Evolutionary conservation across 2,329 filamentous ascomycete species (phyloP).

Genomic region (Penicillium sp.): DNA sequence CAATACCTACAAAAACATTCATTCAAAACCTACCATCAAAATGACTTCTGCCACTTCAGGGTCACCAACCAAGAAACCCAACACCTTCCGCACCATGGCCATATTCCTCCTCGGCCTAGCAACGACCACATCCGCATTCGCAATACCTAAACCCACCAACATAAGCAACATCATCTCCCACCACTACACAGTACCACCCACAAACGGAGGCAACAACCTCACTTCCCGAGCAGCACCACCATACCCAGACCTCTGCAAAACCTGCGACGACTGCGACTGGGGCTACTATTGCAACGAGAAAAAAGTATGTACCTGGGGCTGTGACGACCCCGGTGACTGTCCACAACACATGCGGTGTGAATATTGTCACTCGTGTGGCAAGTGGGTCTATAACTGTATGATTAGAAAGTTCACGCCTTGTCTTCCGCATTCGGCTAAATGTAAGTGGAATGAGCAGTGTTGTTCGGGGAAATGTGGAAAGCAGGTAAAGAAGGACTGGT

Average conservation of each 20-base stretch:
- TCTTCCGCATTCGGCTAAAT: not conserved
- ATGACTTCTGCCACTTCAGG: no score
- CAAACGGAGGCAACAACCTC: not conserved
- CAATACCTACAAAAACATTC: no score
- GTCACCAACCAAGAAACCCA: no score
- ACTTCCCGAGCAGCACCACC: not conserved
- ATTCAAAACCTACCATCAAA: no score
- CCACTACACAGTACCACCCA: not conserved
- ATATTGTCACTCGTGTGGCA: not conserved
- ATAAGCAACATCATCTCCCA: no score
- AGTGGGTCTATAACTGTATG: not conserved
- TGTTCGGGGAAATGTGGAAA: not conserved
- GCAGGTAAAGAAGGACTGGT: not conserved
- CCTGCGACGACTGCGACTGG: not conserved
- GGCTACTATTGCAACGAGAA: not conserved
- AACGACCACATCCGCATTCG: not conserved
- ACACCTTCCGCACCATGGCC: not conserved
- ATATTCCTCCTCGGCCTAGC: not conserved
- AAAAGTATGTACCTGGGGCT: not conserved
- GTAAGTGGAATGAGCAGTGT: not conserved
- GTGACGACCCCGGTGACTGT: not conserved
- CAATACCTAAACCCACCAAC: no score
- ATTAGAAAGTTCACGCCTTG: not conserved
- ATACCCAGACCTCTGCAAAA: not conserved
- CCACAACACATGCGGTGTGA: not conserved